phyloP scores from a whole-genome alignment of 257 asterid genomes.

The Cinchona pubescens region DNA sequence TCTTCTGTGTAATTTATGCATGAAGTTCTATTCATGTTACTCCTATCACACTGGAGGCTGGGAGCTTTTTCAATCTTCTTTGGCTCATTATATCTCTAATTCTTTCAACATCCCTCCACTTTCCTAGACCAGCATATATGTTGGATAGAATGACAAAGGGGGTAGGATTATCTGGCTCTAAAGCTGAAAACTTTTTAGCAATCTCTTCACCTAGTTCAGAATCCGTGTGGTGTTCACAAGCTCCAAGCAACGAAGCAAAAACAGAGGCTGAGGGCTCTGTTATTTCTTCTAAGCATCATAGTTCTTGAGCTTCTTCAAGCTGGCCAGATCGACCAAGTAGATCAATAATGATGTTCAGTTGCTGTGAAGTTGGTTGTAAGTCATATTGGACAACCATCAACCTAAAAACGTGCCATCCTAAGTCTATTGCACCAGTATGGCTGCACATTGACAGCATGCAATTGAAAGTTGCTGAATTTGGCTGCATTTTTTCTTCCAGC shows the following conservation, averaged over 20 bases:
- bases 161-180: constrained; percentile 67
- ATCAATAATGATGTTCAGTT: constrained; percentile 55
- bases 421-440: constrained; percentile 56
- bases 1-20: neutral
- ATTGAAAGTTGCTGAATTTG: constrained; percentile 63
- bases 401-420: constrained; percentile 58
- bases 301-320: constrained; percentile 64
- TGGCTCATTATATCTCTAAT: constrained; percentile 51
- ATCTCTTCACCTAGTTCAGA: constrained; percentile 58
- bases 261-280: constrained; percentile 43
- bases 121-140: constrained; percentile 73
- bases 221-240: constrained; percentile 57
- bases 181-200: constrained; percentile 47
- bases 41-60: constrained; percentile 55
- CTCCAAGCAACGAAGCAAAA: constrained; percentile 63
- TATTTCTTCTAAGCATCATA: constrained; percentile 55
- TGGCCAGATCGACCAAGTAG: constrained; percentile 75
- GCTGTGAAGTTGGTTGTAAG: constrained; percentile 61
- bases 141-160: constrained; percentile 81
- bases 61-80: constrained; percentile 51
- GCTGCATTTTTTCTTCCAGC: constrained; percentile 56
- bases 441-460: constrained; percentile 75
- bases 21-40: constrained; percentile 28
- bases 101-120: constrained; percentile 67
- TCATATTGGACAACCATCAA: constrained; percentile 48